Evolutionary conservation across 352 stramenopile genomes (phyloP).

Genomic region (Thalassiosira livingstoniorum): DNA sequence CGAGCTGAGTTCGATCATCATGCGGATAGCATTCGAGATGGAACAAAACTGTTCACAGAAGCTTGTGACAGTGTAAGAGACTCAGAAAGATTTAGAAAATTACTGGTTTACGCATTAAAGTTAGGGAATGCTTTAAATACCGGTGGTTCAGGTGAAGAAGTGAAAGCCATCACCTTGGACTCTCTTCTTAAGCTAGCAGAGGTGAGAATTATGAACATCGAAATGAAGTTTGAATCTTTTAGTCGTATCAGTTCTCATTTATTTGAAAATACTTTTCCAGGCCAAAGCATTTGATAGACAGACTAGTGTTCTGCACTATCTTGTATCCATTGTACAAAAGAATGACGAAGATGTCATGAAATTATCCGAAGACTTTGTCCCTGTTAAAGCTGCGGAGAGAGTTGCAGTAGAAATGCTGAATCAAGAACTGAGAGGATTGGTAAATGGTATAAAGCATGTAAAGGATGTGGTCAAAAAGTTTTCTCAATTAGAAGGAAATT

Average conservation of each 20-base stretch:
- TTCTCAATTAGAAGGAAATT: not conserved
- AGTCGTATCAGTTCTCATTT: not conserved
- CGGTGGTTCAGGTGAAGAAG: constrained; percentile 50
- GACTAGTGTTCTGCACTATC: constrained; percentile 67
- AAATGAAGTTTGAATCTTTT: no score
- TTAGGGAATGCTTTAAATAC: constrained; percentile 79
- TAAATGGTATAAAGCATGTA: constrained; percentile 46
- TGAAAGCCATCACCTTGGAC: constrained; percentile 62
- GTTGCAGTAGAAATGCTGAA: constrained; percentile 61
- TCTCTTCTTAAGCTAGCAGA: constrained; percentile 60
- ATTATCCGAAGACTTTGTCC: constrained; percentile 88
- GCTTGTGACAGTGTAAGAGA: constrained; percentile 57
- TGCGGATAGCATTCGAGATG: constrained; percentile 47
- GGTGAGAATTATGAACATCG: constrained; percentile 14
- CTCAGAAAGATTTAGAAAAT: constrained; percentile 87
- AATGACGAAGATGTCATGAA: constrained; percentile 85
- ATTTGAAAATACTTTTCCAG: constrained; percentile 16
- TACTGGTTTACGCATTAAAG: constrained; percentile 93
- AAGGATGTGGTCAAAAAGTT: constrained; percentile 47
- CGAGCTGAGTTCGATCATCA: constrained; percentile 57
- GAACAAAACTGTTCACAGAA: constrained; percentile 52
- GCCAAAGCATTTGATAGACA: constrained; percentile 70
- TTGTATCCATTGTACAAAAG: constrained; percentile 64
- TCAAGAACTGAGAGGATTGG: constrained; percentile 59
- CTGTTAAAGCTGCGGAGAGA: constrained; percentile 87